Percentiles rank a stretch among this genome's conserved stretches.
These are phyloP conservation scores for Annona cherimola DNA, from an alignment of 164 flowering plant genomes.

Conservation along the genomic window DNA sequence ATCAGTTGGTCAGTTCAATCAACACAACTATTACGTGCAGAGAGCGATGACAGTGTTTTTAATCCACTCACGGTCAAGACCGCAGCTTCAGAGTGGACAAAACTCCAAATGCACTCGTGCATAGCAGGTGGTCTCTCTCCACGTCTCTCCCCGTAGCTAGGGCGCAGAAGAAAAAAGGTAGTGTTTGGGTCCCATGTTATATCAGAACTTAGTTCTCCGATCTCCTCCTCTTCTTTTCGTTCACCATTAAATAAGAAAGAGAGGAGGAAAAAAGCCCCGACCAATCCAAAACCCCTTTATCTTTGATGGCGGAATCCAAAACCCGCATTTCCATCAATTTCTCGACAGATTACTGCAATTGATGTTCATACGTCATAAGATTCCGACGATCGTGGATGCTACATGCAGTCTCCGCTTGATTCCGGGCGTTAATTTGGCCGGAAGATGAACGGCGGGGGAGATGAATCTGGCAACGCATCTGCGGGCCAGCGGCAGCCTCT, in stretches of 20 bases:
- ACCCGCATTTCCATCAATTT: not conserved
- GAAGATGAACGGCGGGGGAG: slow-evolving; percentile 44
- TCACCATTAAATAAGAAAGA: not conserved
- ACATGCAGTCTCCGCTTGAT: slow-evolving; percentile 4
- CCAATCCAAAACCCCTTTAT: not conserved
- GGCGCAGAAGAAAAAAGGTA: not conserved
- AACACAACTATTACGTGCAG: too few species aligned
- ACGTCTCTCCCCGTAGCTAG: slow-evolving; percentile 1
- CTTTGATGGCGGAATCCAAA: not conserved
- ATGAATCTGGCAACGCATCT: slow-evolving; percentile 22
- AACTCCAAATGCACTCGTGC: too few species aligned
- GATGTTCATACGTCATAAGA: slow-evolving; percentile 3
- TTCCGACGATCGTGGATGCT: slow-evolving; percentile 9
- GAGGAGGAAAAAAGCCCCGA: not conserved
- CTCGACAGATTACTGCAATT: not conserved
- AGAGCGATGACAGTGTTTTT: too few species aligned
- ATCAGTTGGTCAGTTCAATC: too few species aligned
- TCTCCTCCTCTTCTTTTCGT: not conserved
- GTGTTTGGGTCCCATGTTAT: not conserved
- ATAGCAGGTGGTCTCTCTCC: too few species aligned
- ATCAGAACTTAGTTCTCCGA: not conserved
- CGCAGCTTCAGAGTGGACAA: too few species aligned
- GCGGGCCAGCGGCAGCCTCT: slow-evolving; percentile 40
- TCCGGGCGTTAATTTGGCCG: slow-evolving; percentile 12
- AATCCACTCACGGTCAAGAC: too few species aligned